A percentile compares a stretch with the other conserved stretches of the same genome.
Conservation (phyloP, 2,329 filamentous ascomycete species). For the Bimuria novae-zelandiae region DNA sequence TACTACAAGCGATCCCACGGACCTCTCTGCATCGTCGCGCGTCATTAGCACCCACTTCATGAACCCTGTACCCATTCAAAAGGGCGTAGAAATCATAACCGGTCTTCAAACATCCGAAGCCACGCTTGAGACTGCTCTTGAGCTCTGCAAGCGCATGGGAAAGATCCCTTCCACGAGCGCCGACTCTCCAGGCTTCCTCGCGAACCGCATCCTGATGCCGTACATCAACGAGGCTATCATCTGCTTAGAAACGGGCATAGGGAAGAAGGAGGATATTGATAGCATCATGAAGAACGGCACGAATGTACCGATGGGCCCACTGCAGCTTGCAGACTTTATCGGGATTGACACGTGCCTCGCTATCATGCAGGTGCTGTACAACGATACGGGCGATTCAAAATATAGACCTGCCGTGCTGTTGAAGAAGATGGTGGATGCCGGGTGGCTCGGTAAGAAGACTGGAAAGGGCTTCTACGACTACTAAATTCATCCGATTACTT, state of each 20-base stretch:
- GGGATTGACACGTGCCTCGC: conserved; percentile 93
- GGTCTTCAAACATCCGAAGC: conserved; percentile 86
- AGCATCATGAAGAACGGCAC: conserved; percentile 99
- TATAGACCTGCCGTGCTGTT: conserved; percentile 88
- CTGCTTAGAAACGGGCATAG: conserved; percentile 91
- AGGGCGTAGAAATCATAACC: conserved; percentile 96
- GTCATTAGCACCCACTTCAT: conserved; percentile 98
- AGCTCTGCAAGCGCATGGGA: conserved; percentile 88
- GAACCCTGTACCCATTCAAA: conserved; percentile 97
- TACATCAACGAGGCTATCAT: conserved; percentile 99
- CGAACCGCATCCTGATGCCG: conserved; percentile 96
- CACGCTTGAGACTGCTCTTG: conserved; percentile 81
- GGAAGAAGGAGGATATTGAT: conserved; percentile 88
- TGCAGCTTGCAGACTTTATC: conserved; percentile 95
- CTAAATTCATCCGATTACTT: no score
- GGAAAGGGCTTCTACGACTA: conserved; percentile 97
- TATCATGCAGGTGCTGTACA: conserved; percentile 94
- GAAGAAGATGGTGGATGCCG: conserved; percentile 95
- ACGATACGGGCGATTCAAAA: conserved; percentile 92
- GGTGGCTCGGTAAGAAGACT: conserved; percentile 96
- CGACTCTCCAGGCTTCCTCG: conserved; percentile 91
- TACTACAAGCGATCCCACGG: conserved; percentile 75
- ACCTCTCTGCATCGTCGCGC: conserved; percentile 79
- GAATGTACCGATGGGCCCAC: conserved; percentile 96
- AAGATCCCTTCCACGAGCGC: conserved; percentile 87